Percentiles rank a stretch among this genome's conserved stretches.
phyloP scores from a whole-genome alignment of 257 asterid species.

The Solanum virginianum region DNA sequence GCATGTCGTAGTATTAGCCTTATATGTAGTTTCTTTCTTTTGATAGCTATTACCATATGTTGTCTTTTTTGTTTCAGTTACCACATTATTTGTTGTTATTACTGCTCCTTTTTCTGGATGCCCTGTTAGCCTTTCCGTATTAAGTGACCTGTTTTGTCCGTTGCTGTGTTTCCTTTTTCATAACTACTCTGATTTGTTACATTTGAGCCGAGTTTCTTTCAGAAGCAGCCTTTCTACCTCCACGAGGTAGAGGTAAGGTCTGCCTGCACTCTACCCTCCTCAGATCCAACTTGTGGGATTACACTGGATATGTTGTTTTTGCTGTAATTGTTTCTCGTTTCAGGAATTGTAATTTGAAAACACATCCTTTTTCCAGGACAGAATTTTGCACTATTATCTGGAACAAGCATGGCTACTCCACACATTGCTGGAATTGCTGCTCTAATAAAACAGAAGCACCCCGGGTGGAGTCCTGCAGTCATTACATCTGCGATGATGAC shows the following conservation, averaged over 20 bases:
- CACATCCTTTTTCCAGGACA: conserved; percentile 23
- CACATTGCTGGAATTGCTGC: conserved; percentile 62
- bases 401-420: conserved; percentile 70
- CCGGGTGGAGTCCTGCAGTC: conserved; percentile 47
- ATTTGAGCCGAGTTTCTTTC: neutral
- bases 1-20: neutral
- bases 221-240: neutral
- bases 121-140: neutral
- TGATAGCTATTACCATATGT: neutral
- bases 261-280: neutral
- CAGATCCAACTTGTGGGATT: neutral
- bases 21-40: neutral
- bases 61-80: neutral
- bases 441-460: conserved; percentile 51
- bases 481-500: conserved; percentile 65
- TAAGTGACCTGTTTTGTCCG: neutral
- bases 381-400: conserved; percentile 43
- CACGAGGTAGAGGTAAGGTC: neutral
- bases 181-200: neutral
- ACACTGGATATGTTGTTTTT: neutral
- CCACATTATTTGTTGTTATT: neutral
- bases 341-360: neutral
- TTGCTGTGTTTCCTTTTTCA: neutral
- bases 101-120: neutral
- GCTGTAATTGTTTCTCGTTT: neutral